Percentiles rank a stretch among this genome's conserved stretches.
Conservation (phyloP, 2,329 filamentous ascomycete species). For the Scedosporium apiospermum region DNA sequence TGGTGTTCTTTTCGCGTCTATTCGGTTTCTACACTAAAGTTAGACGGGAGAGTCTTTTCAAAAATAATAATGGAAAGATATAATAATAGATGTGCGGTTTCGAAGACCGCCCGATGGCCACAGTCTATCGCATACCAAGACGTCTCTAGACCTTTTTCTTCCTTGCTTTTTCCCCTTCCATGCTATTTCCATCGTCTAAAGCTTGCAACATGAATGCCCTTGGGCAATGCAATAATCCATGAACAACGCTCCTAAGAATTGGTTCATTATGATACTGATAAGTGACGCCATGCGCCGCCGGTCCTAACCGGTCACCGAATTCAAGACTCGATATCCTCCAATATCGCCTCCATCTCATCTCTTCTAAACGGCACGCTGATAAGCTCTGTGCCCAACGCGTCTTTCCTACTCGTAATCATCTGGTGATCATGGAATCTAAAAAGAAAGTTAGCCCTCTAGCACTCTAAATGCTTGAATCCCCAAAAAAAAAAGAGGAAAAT, state of each 20-base stretch:
- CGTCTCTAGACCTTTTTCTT: background rate
- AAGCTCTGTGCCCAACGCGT: slow-evolving; percentile 75
- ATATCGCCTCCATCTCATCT: slow-evolving; percentile 79
- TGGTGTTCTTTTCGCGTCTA: background rate
- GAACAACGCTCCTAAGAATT: too few species aligned
- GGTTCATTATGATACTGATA: background rate
- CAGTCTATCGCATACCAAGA: too few species aligned
- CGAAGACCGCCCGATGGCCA: background rate
- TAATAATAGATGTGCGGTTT: background rate
- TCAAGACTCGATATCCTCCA: slow-evolving; percentile 54
- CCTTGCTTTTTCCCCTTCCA: too few species aligned
- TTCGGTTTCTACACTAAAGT: background rate
- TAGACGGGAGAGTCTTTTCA: background rate
- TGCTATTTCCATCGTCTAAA: too few species aligned
- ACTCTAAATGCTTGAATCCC: background rate
- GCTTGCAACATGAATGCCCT: too few species aligned
- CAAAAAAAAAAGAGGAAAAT: background rate
- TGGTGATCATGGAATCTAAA: slow-evolving; percentile 87
- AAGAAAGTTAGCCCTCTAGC: slow-evolving; percentile 17
- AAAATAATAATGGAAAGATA: background rate
- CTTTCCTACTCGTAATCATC: slow-evolving; percentile 85
- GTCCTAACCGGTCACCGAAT: too few species aligned
- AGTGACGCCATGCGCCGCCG: background rate
- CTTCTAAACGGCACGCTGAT: slow-evolving; percentile 76
- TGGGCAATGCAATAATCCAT: too few species aligned